Evolutionary conservation across 192 early-diverging fungal genomes (phyloP).

Genomic region (Allomyces javanicus): DNA sequence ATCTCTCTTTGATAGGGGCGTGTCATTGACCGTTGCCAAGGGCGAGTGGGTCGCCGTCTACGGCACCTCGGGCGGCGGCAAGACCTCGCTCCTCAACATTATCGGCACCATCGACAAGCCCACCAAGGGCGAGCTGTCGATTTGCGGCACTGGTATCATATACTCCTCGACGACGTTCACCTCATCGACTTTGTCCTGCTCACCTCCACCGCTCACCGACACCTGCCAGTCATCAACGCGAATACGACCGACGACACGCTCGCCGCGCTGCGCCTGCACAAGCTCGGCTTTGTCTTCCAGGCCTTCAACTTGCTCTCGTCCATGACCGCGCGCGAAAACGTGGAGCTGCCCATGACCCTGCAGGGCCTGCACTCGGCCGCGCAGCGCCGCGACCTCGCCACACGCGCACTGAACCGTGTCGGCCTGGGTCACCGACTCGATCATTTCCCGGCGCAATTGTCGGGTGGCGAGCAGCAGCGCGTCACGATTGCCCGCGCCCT

Average conservation of each 20-base stretch:
- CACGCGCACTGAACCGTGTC: constrained; percentile 6
- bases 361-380: constrained; percentile 6
- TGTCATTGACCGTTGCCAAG: constrained; percentile 7
- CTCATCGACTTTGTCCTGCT: too few relatives aligned
- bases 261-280: constrained; percentile 9
- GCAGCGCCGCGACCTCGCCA: constrained; percentile 5
- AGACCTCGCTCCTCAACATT: constrained; percentile 12
- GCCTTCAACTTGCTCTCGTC: constrained; percentile 15
- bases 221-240: constrained; percentile 11
- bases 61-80: constrained; percentile 15
- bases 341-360: constrained; percentile 15
- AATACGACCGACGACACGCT: constrained; percentile 11
- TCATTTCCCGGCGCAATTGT: constrained; percentile 7
- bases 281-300: constrained; percentile 16
- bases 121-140: constrained; percentile 13
- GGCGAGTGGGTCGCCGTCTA: constrained; percentile 16
- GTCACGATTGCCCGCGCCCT: constrained; percentile 4
- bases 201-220: background rate
- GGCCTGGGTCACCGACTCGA: constrained; percentile 11
- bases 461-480: constrained; percentile 6
- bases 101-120: constrained; percentile 19
- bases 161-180: too few relatives aligned
- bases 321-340: constrained; percentile 16
- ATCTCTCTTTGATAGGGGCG: constrained; percentile 5
- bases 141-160: constrained; percentile 9